A percentile compares a stretch with the other conserved stretches of the same genome.
These are phyloP conservation scores for Telopea speciosissima DNA, from an alignment of 177 flowering plant genomes.

Conservation along the genomic window DNA sequence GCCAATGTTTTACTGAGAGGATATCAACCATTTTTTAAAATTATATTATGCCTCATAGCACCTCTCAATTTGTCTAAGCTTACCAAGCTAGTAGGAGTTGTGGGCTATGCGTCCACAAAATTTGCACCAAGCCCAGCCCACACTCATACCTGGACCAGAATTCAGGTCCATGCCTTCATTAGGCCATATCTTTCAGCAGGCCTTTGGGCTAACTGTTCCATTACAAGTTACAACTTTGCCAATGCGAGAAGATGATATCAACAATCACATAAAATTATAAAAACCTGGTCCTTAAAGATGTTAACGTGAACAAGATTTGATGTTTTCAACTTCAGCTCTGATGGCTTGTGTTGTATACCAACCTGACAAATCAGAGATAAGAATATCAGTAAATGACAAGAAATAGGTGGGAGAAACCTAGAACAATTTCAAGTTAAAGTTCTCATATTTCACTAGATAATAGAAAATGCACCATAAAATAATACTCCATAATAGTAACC, in stretches of 20 bases:
- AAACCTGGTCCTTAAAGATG: constrained; percentile 65
- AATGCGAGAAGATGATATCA: neutral
- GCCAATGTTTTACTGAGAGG: no score
- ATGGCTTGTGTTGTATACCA: constrained; percentile 64
- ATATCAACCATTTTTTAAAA: no score
- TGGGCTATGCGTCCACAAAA: no score
- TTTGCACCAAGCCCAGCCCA: no score
- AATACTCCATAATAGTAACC: neutral
- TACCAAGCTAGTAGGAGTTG: no score
- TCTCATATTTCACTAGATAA: neutral
- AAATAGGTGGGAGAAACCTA: neutral
- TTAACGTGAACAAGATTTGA: constrained; percentile 57
- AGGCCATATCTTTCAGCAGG: no score
- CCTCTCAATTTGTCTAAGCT: no score
- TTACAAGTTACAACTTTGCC: neutral
- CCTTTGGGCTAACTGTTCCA: no score
- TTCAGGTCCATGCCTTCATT: no score
- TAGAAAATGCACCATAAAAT: neutral
- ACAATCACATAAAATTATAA: neutral
- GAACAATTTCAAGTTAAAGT: neutral
- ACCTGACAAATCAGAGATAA: constrained; percentile 27
- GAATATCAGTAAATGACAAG: neutral
- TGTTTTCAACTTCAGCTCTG: constrained; percentile 59
- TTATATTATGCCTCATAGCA: no score
- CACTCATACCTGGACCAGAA: no score